Evolutionary conservation across 2,329 filamentous ascomycete genomes (phyloP), one percentile per base, ranked within the genome.

Genomic region (Fusarium setosum): DNA sequence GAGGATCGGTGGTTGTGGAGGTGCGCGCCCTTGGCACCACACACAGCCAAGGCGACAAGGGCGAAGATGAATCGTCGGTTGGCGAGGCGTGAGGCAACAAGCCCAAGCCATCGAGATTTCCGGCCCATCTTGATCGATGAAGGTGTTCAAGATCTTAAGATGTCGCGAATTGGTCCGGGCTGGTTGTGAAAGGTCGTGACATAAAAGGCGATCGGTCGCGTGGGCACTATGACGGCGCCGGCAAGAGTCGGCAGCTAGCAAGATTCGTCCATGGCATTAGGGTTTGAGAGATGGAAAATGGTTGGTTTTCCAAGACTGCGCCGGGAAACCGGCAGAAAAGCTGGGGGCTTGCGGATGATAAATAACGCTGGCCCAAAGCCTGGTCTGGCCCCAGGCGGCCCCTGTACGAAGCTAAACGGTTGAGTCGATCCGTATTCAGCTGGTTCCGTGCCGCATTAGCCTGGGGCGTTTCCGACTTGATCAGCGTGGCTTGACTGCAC

Each of bases 11-110:
- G 74, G 31, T 71, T 75, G 52, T 73, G 72, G 32, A 79, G 63
- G 55, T 79, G 77, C 4, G 73, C 63, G 7, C 67, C 59, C 53
- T 79, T 79, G 24, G 75, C 73, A 37, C 67, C 66, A 31, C 74
- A 61, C 51, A 76, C 56, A 17, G 75, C 68, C 60, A 76, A 56
- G n/a, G 69, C 69, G 35, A 71, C 69, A 29, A 77, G 59, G 11
- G 76, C 65, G 52, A 77, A 79, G 55, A 76, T 63, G 42, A 77
- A 75, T 7, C 71, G 70, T 48, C 69, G 67, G 58, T 72, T 76
- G 23, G 69, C 73, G 21, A 74, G 62, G 8, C 70, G 74, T 21
- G 68, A 71, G 44, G 31, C 61, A 40, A 63, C n/a, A 24, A 50
- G 42, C 5, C 56, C 64, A 17, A 62, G 40, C 61, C 57, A 59